Conservation (phyloP, 192 early-diverging fungal genomes). For the Backusella mclennaniae region DNA sequence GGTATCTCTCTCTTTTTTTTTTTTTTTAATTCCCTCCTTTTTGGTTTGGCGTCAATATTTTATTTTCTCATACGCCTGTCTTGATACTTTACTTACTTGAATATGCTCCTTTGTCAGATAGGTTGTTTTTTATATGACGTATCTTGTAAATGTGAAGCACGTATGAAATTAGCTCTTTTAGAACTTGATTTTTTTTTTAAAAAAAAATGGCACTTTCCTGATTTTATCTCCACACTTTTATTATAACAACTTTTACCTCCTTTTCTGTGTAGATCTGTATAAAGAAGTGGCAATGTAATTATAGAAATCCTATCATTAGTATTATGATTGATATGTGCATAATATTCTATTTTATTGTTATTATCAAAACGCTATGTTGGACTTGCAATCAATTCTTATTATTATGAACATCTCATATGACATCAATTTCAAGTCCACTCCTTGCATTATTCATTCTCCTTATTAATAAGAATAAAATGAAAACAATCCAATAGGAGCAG, state of each 20-base stretch:
- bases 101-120: not conserved
- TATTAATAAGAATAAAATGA: not conserved
- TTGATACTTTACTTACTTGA: not conserved
- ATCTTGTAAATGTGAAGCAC: not conserved
- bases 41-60: no score
- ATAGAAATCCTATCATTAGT: not conserved
- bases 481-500: not conserved
- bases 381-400: not conserved
- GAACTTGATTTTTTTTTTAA: not conserved
- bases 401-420: not conserved
- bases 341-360: no score
- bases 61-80: not conserved
- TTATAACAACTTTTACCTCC: not conserved
- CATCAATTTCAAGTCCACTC: not conserved
- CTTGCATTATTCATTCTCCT: not conserved
- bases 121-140: not conserved
- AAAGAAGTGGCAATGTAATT: not conserved
- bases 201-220: not conserved
- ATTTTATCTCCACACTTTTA: not conserved
- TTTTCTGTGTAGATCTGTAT: not conserved
- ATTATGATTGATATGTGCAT: not conserved
- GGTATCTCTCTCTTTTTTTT: not conserved
- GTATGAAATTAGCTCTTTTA: not conserved
- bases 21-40: not conserved
- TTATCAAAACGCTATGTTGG: not conserved